phyloP scores from a whole-genome alignment of 2,329 filamentous ascomycete genomes.

The Cladobotryum protrusum region DNA sequence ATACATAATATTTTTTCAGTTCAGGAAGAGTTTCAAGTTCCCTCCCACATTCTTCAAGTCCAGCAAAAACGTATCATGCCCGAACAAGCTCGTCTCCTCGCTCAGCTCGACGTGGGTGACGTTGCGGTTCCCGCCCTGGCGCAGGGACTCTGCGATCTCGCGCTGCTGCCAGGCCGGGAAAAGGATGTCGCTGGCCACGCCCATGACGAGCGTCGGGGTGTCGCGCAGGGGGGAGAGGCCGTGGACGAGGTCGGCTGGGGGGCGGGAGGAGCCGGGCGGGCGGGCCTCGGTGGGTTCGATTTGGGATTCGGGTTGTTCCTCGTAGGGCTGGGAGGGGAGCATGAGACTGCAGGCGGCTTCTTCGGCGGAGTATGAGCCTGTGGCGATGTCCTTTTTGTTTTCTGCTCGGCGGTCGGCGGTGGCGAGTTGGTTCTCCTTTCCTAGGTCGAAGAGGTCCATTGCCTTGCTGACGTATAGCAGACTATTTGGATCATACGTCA shows the following conservation, averaged over 20 bases:
- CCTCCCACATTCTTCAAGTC: conserved; percentile 90
- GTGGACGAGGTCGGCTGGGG: conserved; percentile 71
- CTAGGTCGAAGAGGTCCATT: conserved; percentile 96
- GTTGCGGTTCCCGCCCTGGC: conserved; percentile 66
- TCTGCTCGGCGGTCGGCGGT: conserved; percentile 56
- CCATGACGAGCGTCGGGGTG: conserved; percentile 81
- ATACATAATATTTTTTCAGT: conserved; percentile 17
- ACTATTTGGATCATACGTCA: conserved; percentile 95
- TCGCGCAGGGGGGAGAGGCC: conserved; percentile 67
- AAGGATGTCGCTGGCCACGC: conserved; percentile 90
- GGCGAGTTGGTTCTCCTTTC: conserved; percentile 60
- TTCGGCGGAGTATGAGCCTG: conserved; percentile 43
- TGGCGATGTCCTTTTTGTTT: conserved; percentile 52
- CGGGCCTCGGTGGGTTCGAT: conserved; percentile 23
- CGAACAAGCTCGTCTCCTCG: conserved; percentile 90
- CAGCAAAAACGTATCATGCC: conserved; percentile 91
- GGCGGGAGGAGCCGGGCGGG: conserved; percentile 38
- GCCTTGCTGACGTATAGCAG: conserved; percentile 95
- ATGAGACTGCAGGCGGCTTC: conserved; percentile 63
- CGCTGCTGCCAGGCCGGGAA: conserved; percentile 98
- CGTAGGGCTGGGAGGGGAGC: conserved; percentile 75
- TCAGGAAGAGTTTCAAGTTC: conserved; percentile 71
- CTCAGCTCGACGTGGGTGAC: conserved; percentile 88
- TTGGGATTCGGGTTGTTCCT: conserved; percentile 62
- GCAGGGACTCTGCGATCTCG: conserved; percentile 81